phyloP scores from a whole-genome alignment of 78 protist genomes.

The Diacronema lutheri region DNA sequence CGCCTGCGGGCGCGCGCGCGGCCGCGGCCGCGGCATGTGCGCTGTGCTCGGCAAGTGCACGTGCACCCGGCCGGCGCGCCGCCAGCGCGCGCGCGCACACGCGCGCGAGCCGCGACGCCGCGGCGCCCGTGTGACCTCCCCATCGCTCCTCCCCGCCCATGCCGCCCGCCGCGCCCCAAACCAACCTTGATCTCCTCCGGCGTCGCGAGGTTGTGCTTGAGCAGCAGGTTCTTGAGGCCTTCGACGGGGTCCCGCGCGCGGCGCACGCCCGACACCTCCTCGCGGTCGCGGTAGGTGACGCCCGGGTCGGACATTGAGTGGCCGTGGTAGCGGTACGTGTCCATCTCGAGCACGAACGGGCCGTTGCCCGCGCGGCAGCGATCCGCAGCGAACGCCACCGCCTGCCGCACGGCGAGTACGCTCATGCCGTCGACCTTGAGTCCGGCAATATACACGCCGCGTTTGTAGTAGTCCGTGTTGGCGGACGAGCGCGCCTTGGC shows the following conservation, averaged over 20 bases:
- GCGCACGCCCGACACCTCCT: slow-evolving; percentile 18
- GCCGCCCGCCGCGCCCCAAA: too few species aligned
- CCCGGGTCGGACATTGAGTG: slow-evolving; percentile 98
- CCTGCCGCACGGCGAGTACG: slow-evolving; percentile 78
- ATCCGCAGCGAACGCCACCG: slow-evolving; percentile 59
- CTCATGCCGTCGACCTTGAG: slow-evolving; percentile 92
- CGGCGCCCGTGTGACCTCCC: too few species aligned
- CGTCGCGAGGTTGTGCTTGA: slow-evolving; percentile 56
- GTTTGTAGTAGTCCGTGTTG: slow-evolving; percentile 81
- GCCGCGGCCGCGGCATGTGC: too few species aligned
- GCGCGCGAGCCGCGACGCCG: too few species aligned
- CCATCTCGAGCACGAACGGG: slow-evolving; percentile 72
- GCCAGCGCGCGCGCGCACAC: background rate
- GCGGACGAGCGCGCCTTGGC: slow-evolving; percentile 72
- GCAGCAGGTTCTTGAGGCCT: slow-evolving; percentile 27
- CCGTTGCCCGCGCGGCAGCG: slow-evolving; percentile 25
- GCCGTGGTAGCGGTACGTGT: slow-evolving; percentile 94
- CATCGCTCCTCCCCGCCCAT: too few species aligned
- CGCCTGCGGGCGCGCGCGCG: too few species aligned
- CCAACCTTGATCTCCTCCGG: slow-evolving; percentile 76
- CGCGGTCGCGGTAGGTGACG: slow-evolving; percentile 74
- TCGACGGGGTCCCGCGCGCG: slow-evolving; percentile 15
- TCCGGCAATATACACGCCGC: slow-evolving; percentile 91
- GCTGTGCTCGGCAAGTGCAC: background rate
- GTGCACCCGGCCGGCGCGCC: background rate